phyloP scores from a whole-genome alignment of 2,329 filamentous ascomycete genomes.

The Peltaster fructicola region DNA sequence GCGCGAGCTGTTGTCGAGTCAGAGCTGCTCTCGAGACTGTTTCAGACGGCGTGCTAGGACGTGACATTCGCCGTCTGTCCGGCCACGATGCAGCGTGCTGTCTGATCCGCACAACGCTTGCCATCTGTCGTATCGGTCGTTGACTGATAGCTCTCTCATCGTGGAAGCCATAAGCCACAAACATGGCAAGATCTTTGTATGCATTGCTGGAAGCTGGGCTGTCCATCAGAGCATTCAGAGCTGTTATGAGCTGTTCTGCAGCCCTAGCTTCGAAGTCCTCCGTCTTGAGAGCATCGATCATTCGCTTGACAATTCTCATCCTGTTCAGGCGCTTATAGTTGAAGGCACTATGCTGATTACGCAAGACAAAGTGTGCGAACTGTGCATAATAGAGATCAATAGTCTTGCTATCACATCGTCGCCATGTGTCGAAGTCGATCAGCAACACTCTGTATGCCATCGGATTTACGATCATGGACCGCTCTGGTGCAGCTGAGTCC shows the following conservation, averaged over 20 bases:
- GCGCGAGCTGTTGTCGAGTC: conserved; percentile 13
- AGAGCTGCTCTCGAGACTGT: conserved; percentile 6
- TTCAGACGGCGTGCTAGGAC: conserved; percentile 11
- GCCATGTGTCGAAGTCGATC: conserved; percentile 87
- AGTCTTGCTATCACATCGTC: conserved; percentile 55
- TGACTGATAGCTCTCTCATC: conserved; percentile 28
- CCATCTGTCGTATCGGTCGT: conserved; percentile 10
- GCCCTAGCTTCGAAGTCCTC: conserved; percentile 58
- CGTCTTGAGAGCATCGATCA: conserved; percentile 78
- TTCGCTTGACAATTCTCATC: conserved; percentile 82
- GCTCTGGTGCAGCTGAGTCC: conserved; percentile 56
- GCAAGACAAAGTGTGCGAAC: conserved; percentile 72
- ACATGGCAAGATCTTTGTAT: conserved; percentile 71
- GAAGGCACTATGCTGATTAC: conserved; percentile 82
- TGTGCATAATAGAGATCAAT: conserved; percentile 87
- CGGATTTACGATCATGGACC: conserved; percentile 90
- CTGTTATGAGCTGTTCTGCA: conserved; percentile 56
- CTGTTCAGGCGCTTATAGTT: conserved; percentile 72
- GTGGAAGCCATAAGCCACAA: conserved; percentile 84
- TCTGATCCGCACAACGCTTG: conserved; percentile 12
- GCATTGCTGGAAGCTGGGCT: conserved; percentile 71
- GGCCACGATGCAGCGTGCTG: conserved; percentile 15
- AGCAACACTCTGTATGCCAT: conserved; percentile 82
- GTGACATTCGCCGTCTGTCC: conserved; percentile 8
- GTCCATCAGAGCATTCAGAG: conserved; percentile 63